Evolutionary conservation across 257 asterid species (phyloP).

Genomic region (Coffea canephora): DNA sequence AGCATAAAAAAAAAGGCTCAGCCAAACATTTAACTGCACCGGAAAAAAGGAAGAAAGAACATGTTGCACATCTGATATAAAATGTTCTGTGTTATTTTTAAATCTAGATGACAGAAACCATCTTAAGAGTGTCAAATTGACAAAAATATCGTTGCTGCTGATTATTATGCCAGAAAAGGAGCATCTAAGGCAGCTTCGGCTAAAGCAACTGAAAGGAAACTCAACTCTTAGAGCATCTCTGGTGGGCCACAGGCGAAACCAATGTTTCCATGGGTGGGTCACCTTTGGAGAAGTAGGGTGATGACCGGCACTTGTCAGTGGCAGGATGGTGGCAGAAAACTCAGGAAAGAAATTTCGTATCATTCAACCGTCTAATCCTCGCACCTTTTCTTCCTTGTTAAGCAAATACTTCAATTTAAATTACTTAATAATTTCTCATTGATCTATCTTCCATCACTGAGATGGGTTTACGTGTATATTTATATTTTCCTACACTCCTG

Average conservation of each 20-base stretch:
- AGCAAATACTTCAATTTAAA: neutral
- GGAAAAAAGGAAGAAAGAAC: neutral
- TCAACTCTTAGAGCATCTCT: neutral
- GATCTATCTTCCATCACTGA: neutral
- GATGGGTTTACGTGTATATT: neutral
- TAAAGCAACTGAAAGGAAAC: neutral
- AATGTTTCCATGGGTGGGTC: neutral
- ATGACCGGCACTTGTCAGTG: neutral
- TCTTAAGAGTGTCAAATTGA: neutral
- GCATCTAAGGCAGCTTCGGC: neutral
- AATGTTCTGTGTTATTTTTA: too few species aligned
- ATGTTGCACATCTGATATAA: neutral
- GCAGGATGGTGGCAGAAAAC: neutral
- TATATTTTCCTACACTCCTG: neutral
- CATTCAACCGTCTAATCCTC: neutral
- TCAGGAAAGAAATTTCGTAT: neutral
- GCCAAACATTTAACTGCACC: neutral
- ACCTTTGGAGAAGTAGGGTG: neutral
- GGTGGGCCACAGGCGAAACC: neutral
- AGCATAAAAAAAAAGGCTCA: neutral
- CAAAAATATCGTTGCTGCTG: neutral
- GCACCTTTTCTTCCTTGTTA: neutral
- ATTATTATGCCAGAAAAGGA: too few species aligned
- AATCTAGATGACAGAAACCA: neutral
- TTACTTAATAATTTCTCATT: too few species aligned